Evolutionary conservation across 768 basidiomycete species (phyloP).

Genomic region (Russula ochroleuca): DNA sequence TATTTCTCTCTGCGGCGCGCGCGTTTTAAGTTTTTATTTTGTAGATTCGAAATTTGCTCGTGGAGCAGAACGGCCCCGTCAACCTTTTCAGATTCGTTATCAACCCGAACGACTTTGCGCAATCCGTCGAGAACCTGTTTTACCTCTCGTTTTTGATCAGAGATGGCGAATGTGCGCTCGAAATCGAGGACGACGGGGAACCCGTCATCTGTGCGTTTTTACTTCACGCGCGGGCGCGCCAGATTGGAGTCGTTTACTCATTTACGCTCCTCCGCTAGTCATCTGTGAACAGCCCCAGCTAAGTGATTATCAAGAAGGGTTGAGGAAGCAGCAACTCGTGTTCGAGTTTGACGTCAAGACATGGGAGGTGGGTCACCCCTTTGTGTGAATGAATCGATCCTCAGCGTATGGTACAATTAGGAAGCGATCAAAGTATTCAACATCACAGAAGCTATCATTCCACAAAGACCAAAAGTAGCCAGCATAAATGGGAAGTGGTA

Average conservation of each 20-base stretch:
- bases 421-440: conserved; percentile 84
- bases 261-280: conserved; percentile 40
- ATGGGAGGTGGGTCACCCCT: conserved; percentile 61
- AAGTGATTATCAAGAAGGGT: conserved; percentile 57
- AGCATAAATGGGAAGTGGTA: conserved; percentile 69
- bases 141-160: conserved; percentile 90
- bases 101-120: conserved; percentile 86
- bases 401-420: conserved; percentile 38
- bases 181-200: conserved; percentile 62
- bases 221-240: too few species aligned
- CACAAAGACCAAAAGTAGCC: conserved; percentile 58
- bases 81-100: conserved; percentile 86
- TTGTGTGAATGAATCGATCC: not conserved
- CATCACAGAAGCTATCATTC: conserved; percentile 72
- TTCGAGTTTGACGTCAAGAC: conserved; percentile 88
- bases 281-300: conserved; percentile 59
- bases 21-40: not conserved
- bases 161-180: conserved; percentile 75
- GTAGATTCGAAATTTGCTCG: conserved; percentile 62
- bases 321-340: conserved; percentile 79
- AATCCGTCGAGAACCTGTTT: conserved; percentile 96
- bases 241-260: not conserved
- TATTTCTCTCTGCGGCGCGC: too few species aligned
- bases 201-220: conserved; percentile 64
- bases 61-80: conserved; percentile 43